Evolutionary conservation across 495 filamentous ascomycete genomes (phyloP).

Genomic region (Hyaloscypha bicolor): DNA sequence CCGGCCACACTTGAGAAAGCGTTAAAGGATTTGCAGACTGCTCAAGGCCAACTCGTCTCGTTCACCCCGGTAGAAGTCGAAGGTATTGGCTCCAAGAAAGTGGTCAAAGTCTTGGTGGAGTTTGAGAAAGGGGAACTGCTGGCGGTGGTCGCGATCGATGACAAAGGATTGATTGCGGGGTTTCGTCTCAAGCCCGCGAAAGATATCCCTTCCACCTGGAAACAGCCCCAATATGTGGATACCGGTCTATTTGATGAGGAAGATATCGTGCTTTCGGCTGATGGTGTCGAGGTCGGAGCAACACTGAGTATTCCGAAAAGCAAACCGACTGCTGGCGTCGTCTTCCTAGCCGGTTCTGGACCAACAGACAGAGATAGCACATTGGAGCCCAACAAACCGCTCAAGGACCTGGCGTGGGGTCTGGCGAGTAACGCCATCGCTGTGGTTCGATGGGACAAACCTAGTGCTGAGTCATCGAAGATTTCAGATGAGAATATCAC

Average conservation of each 20-base stretch:
- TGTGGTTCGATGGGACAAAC: slow-evolving; percentile 7
- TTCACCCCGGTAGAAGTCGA: slow-evolving; percentile 2
- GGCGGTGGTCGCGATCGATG: slow-evolving; percentile 2
- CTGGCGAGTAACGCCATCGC: slow-evolving; percentile 3
- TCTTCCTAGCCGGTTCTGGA: slow-evolving; percentile 1
- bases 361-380: slow-evolving; percentile 7
- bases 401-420: slow-evolving; percentile 9
- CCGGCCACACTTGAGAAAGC: not conserved
- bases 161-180: slow-evolving; percentile 1
- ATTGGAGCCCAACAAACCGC: not conserved
- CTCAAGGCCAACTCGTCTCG: not conserved
- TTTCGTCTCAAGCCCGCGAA: slow-evolving; percentile 1
- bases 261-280: not conserved
- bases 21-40: not conserved
- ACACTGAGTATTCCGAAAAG: slow-evolving; percentile 2
- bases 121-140: slow-evolving; percentile 6
- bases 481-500: not conserved
- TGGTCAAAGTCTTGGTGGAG: not conserved
- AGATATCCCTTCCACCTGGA: not conserved
- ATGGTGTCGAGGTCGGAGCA: not conserved
- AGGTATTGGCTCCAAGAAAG: not conserved
- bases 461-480: not conserved
- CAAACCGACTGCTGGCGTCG: not conserved
- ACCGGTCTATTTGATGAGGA: not conserved
- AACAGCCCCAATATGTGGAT: not conserved